Evolutionary conservation across 805 yeast species (phyloP), one percentile per base, ranked within the genome.

Genomic region (Alloascoidea africana): DNA sequence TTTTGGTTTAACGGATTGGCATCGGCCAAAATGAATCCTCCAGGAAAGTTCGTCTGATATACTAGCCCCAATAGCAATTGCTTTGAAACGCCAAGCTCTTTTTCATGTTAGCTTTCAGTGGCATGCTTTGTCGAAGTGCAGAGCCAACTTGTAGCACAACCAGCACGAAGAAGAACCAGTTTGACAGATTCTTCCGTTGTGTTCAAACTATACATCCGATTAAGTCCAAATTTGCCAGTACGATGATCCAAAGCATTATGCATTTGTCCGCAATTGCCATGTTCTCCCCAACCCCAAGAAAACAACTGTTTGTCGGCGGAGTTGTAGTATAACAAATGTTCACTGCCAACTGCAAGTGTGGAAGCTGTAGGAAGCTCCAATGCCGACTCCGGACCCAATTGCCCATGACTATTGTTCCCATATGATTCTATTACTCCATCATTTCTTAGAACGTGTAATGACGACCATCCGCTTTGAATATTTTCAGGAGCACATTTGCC

Each of bases 201-300:
- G 27, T 5, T 37, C 39, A 39, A 66, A 66, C 15, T n/a, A n/a
- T n/a, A n/a, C n/a, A n/a, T n/a, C n/a, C n/a, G n/a, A n/a, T n/a
- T n/a, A n/a, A n/a, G n/a, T n/a, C n/a, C n/a, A n/a, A n/a, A n/a
- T n/a, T n/a, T n/a, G n/a, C n/a, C n/a, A n/a, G n/a, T n/a, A n/a
- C 65, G 44, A 33, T 55, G 49, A 41, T 54, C 56, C 30, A 23
- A 23, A 8, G 13, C 30, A 23, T 23, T 23, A 6, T 32, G 4
- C 14, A 6, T 8, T 5, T 13, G 44, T 1, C 95, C 94, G 57
- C 97, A 89, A 52, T 89, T 89, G 0, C 98, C 98, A 55, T 89
- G 98, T 50, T 91, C 97, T 11, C 96, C 96, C 98, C 98, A 89
- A 0, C 98, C 98, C 97, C 97, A 91, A 2, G 87, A 68, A 39